Percentiles rank a stretch among this genome's conserved stretches.
phyloP scores from a whole-genome alignment of 805 yeast species.

The Nakazawaea anatomiae region DNA sequence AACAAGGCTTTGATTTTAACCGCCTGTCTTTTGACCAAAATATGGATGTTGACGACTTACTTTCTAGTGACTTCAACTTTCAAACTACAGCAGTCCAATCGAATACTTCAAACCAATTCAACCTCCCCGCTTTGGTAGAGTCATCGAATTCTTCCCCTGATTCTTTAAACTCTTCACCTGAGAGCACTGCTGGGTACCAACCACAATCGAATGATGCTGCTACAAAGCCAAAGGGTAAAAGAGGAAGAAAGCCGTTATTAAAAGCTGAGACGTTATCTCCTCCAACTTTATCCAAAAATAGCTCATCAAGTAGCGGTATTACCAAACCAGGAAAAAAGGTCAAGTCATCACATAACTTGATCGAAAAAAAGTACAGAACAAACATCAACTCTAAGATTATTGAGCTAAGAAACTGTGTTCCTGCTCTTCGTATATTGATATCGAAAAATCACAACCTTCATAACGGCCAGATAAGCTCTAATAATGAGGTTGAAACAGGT shows the following conservation, averaged over 20 bases:
- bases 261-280: constrained; percentile 1
- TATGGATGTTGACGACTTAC: constrained; percentile 7
- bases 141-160: constrained; percentile 9
- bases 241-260: constrained; percentile 6
- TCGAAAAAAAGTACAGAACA: constrained; percentile 67
- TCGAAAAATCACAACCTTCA: constrained; percentile 31
- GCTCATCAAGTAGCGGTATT: constrained; percentile 11
- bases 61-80: constrained; percentile 2
- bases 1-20: background rate
- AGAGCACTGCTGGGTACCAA: background rate
- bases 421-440: constrained; percentile 46
- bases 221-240: background rate
- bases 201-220: background rate
- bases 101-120: background rate
- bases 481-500: constrained; percentile 33
- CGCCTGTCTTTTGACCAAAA: constrained; percentile 1
- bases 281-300: constrained; percentile 1
- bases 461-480: constrained; percentile 29
- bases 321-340: constrained; percentile 40
- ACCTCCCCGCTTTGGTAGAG: background rate
- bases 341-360: constrained; percentile 62
- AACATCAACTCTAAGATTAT: constrained; percentile 65
- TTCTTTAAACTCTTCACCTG: constrained; percentile 5
- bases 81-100: background rate
- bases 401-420: constrained; percentile 60